Conservation (phyloP, 2,329 filamentous ascomycete species). For the Aureobasidium sp. region DNA sequence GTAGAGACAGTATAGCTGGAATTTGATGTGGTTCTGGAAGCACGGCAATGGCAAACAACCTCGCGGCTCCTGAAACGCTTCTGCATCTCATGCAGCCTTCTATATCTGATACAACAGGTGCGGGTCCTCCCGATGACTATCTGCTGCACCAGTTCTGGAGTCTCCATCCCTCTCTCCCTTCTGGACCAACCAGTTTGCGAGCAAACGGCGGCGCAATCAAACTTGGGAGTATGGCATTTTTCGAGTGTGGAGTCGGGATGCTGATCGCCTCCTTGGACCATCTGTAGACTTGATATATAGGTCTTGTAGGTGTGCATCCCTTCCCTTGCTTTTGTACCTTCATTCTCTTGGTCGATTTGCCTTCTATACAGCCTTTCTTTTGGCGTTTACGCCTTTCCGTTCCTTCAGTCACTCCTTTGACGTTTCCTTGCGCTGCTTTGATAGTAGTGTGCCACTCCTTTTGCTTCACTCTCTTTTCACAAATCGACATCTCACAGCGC, state of each 20-base stretch:
- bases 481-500: background rate
- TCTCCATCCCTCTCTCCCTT: constrained; percentile 4
- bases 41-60: background rate
- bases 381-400: constrained; percentile 7
- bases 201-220: constrained; percentile 4
- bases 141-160: background rate
- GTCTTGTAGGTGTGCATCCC: constrained; percentile 1
- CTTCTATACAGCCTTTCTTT: background rate
- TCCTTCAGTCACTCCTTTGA: constrained; percentile 8
- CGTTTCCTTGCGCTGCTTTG: constrained; percentile 5
- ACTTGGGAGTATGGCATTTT: constrained; percentile 5
- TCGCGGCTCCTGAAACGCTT: constrained; percentile 10
- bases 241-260: background rate
- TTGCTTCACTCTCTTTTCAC: background rate
- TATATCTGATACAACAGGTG: constrained; percentile 7
- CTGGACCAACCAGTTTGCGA: constrained; percentile 1
- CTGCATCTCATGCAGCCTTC: constrained; percentile 4
- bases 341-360: background rate
- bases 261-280: background rate
- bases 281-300: constrained; percentile 5
- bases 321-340: background rate
- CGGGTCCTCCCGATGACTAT: constrained; percentile 1
- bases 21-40: background rate
- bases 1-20: background rate
- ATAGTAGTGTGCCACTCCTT: constrained; percentile 9